A percentile compares a stretch with the other conserved stretches of the same genome.
Conservation (phyloP, 2,329 filamentous ascomycete species). For the Fusarium sp. region DNA sequence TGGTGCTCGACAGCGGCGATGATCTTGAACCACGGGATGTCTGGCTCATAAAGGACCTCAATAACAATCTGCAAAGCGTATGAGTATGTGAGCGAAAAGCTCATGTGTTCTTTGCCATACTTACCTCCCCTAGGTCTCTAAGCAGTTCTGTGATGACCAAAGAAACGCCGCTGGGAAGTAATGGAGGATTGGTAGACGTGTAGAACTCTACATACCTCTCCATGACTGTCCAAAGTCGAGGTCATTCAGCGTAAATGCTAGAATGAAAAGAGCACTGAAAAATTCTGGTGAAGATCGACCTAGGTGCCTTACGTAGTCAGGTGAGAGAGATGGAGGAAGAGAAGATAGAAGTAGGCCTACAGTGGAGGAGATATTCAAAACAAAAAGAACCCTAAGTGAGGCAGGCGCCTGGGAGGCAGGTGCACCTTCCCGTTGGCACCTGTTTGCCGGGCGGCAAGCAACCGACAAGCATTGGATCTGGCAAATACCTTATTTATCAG, state of each 20-base stretch:
- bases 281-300: background rate
- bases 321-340: background rate
- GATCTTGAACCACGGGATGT: conserved; percentile 49
- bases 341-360: background rate
- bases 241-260: background rate
- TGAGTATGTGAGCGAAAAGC: background rate
- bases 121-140: conserved; percentile 22
- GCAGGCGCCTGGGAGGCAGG: background rate
- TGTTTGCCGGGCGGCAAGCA: conserved; percentile 11
- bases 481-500: background rate
- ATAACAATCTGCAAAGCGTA: conserved; percentile 23
- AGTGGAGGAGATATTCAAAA: background rate
- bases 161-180: conserved; percentile 45
- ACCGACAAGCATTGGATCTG: background rate
- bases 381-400: background rate
- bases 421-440: conserved; percentile 13
- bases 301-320: too few species aligned
- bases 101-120: background rate
- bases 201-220: conserved; percentile 46
- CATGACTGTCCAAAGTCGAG: conserved; percentile 12
- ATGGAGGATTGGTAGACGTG: conserved; percentile 48
- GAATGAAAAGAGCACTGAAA: background rate
- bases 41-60: conserved; percentile 51
- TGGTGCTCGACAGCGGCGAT: conserved; percentile 29
- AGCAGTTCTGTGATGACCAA: conserved; percentile 33